Conservation (phyloP, 2,329 filamentous ascomycete species). For the Bipolaris bicolor region DNA sequence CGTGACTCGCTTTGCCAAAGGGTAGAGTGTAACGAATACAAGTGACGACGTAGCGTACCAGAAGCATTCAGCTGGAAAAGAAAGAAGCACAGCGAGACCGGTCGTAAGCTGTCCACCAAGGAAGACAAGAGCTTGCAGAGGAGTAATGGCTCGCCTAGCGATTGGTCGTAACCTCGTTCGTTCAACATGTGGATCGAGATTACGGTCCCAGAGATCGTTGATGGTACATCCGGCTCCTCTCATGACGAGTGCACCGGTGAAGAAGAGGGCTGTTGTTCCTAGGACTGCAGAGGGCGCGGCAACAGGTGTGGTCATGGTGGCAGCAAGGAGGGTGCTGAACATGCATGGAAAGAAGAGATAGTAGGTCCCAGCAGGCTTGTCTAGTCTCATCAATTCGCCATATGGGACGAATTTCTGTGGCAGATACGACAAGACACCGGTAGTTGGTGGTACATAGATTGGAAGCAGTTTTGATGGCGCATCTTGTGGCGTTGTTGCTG, state of each 20-base stretch:
- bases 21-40: conserved; percentile 75
- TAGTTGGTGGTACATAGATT: conserved; percentile 70
- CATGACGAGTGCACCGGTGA: conserved; percentile 80
- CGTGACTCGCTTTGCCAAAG: conserved; percentile 82
- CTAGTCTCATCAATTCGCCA: conserved; percentile 78
- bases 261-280: conserved; percentile 71
- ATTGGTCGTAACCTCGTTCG: conserved; percentile 81
- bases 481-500: conserved; percentile 21
- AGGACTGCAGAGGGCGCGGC: conserved; percentile 66
- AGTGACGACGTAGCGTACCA: conserved; percentile 80
- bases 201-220: conserved; percentile 89
- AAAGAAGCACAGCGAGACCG: conserved; percentile 75
- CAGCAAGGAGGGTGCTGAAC: conserved; percentile 82
- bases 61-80: conserved; percentile 76
- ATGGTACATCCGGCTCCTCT: conserved; percentile 86
- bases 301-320: conserved; percentile 69
- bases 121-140: conserved; percentile 73
- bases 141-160: conserved; percentile 76
- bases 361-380: conserved; percentile 81
- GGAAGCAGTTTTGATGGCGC: conserved; percentile 21
- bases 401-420: conserved; percentile 77
- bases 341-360: conserved; percentile 87
- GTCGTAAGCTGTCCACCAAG: conserved; percentile 75
- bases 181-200: conserved; percentile 80
- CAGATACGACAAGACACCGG: conserved; percentile 72